Evolutionary conservation across 2,329 filamentous ascomycete species (phyloP).

Genomic region (Penicillium sp.): DNA sequence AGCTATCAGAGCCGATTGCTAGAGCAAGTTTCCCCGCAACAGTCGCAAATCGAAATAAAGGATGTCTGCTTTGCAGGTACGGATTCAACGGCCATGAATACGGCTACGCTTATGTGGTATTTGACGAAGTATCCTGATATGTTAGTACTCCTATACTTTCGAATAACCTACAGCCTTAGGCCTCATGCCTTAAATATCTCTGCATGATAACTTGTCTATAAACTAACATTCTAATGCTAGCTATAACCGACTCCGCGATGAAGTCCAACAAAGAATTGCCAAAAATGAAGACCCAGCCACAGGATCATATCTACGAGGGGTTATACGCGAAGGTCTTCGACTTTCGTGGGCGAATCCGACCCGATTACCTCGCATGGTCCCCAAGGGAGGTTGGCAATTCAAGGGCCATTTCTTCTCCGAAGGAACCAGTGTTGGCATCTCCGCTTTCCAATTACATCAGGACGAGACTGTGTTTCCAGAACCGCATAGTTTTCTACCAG

Average conservation of each 20-base stretch:
- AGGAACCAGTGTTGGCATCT: conserved; percentile 45
- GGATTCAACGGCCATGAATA: conserved; percentile 51
- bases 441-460: conserved; percentile 46
- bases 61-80: conserved; percentile 55
- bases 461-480: conserved; percentile 42
- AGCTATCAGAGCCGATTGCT: conserved; percentile 50
- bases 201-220: background rate
- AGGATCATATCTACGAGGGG: conserved; percentile 45
- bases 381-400: conserved; percentile 36
- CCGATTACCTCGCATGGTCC: conserved; percentile 48
- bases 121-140: conserved; percentile 40
- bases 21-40: conserved; percentile 37
- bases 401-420: conserved; percentile 37
- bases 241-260: conserved; percentile 32
- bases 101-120: conserved; percentile 47
- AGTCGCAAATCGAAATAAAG: conserved; percentile 51
- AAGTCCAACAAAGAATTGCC: conserved; percentile 25
- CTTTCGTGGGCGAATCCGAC: conserved; percentile 52
- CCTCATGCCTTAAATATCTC: background rate
- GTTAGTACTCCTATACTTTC: background rate
- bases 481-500: conserved; percentile 43
- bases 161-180: background rate
- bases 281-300: conserved; percentile 24
- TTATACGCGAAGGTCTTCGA: conserved; percentile 49
- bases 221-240: conserved; percentile 15